Base-by-base conservation (phyloP, 805 yeast genomes). In the Spathaspora passalidarum region DNA sequence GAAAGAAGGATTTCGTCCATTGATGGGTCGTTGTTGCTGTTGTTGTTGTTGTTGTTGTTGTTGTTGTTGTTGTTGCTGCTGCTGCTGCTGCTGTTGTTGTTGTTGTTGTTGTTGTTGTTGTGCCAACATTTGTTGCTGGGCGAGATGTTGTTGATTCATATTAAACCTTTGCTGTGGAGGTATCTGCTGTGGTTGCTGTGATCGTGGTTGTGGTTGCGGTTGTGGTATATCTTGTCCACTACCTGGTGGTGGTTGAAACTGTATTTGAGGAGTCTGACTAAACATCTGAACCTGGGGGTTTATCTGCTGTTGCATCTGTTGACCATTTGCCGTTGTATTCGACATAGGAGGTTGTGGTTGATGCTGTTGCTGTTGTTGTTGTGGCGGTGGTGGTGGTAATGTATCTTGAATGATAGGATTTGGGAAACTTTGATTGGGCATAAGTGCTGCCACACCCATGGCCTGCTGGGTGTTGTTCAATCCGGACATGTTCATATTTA, bases 321-420 rank as follows among this genome's bases (percentile, higher is more conserved):
- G 57, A 2, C 42, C 42, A 8, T 32, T 29, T 13, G 34, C 34
- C 16, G 34, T 29, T 8, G 14, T 17, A 29, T 29, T 29, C 16
- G 34, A 29, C 34, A 29, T 8, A n/a, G 16, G 4, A 29, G 51
- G 45, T 32, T 56, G 61, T 43, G 56, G 66, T 43, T 37, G 52
- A 32, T 46, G 52, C 7, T 21, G 53, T 26, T 46, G 52, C 19
- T 23, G 57, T 32, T 56, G 61, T 43, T 56, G 66, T 43, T 37
- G 52, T 35, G 45, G 52, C 7, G 19, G 53, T 26, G 44, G 52
- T 21, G 20, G 57, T 41, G 29, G 40, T 46, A 35, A 49, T 41
- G 45, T 50, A 17, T 25, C 56, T 38, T 49, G 50, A 38, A 47
- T 46, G 36, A 51, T 40, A 29, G 46, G 49, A 37, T 42, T 45